Evolutionary conservation across 768 basidiomycete genomes (phyloP).

Genomic region (Amanita phalloides): DNA sequence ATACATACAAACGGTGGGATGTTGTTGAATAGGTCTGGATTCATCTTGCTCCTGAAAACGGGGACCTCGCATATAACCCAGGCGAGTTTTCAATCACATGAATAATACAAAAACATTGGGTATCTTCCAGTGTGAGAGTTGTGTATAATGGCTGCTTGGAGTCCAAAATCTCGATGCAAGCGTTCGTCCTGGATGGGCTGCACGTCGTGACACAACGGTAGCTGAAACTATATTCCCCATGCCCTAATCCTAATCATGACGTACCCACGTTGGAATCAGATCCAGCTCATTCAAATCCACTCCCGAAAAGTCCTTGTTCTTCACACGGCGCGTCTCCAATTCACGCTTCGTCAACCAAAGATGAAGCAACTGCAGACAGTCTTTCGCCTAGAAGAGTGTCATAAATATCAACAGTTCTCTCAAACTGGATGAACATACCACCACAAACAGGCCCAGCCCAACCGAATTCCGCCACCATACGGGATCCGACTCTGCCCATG

Average conservation of each 20-base stretch:
- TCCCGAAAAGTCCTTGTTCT: slow-evolving; percentile 61
- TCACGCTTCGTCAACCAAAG: slow-evolving; percentile 65
- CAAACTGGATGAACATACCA: background rate
- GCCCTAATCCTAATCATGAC: background rate
- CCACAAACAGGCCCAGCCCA: slow-evolving; percentile 2
- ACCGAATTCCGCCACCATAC: slow-evolving; percentile 40
- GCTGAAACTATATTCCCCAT: too few relatives aligned
- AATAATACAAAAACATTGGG: too few relatives aligned
- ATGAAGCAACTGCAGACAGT: slow-evolving; percentile 56
- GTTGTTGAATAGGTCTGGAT: too few relatives aligned
- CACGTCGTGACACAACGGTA: too few relatives aligned
- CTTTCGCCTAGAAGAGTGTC: slow-evolving; percentile 39
- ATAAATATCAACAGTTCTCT: slow-evolving; percentile 30
- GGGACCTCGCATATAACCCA: too few relatives aligned
- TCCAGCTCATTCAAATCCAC: slow-evolving; percentile 61
- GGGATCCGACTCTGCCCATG: slow-evolving; percentile 62
- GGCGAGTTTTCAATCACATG: too few relatives aligned
- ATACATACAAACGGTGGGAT: too few relatives aligned
- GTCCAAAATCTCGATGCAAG: too few relatives aligned
- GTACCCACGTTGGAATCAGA: slow-evolving; percentile 28
- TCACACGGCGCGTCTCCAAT: slow-evolving; percentile 55
- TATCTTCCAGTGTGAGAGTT: too few relatives aligned
- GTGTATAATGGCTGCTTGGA: too few relatives aligned
- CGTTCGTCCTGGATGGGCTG: too few relatives aligned
- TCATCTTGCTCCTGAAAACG: too few relatives aligned